Evolutionary conservation across 345 rosid species (phyloP).

Genomic region (Psidium friedrichsthalianum): DNA sequence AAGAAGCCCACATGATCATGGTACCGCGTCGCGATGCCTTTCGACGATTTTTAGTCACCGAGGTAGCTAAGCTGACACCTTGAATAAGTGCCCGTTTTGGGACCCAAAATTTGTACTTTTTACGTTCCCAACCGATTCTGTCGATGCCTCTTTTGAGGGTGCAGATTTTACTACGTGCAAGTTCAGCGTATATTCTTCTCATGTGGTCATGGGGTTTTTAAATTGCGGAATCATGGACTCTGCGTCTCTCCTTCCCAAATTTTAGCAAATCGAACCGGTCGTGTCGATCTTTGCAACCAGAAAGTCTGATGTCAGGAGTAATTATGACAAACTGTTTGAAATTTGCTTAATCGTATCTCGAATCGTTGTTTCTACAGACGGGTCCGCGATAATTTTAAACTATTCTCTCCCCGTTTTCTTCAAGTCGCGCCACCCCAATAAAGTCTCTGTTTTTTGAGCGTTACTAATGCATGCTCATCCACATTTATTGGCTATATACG

Average conservation of each 20-base stretch:
- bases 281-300: accelerated
- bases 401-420: not conserved
- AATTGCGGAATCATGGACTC: not conserved
- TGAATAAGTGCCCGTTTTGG: no score
- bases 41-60: no score
- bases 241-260: not conserved
- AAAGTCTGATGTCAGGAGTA: not conserved
- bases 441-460: not conserved
- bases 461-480: not conserved
- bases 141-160: no score
- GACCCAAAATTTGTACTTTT: no score
- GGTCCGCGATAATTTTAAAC: not conserved
- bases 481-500: not conserved
- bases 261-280: not conserved
- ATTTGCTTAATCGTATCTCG: not conserved
- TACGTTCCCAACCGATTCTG: no score
- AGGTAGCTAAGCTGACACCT: no score
- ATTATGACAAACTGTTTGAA: not conserved
- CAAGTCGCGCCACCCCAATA: not conserved
- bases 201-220: not conserved
- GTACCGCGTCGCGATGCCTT: no score
- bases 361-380: not conserved
- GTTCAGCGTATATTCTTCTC: not conserved
- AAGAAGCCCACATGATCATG: no score
- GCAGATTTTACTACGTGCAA: not conserved